Base-by-base conservation (phyloP, 345 rosid genomes). In the Gossypium raimondii region DNA sequence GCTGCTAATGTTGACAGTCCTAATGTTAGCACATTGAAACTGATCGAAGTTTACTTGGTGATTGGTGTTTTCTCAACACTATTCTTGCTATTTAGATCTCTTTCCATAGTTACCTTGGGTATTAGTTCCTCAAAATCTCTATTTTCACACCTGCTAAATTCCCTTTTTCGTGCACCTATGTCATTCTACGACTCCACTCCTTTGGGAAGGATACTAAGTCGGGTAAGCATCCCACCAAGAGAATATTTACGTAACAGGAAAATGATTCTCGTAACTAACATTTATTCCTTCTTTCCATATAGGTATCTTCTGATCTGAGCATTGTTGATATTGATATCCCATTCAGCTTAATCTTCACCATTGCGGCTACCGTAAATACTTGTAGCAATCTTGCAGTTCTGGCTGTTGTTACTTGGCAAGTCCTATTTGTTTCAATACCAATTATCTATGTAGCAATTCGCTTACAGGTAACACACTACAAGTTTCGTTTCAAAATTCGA, bases 311-410 rank as follows among this genome's bases (percentile, higher is more conserved):
- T 67, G 98, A 92, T 86, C 86, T 94, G 77, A 91, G 95, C 76
- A 90, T 92, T 22, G 89, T 94, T 4, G 98, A 94, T 81, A 90
- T 92, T 76, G 98, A 94, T 67, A 81, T 92, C 58, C 90, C 98
- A 9, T 94, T 92, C 34, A 55, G 84, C 76, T 76, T 94, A 38
- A 76, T 89, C 73, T 87, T 87, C 75, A 87, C 93, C 70, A 79
- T 84, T 61, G 93, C 84, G 9, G 84, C 97, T 41, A 86, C 93
- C 14, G 73, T 72, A 13, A 91, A 91, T 87, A 75, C 90, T 24
- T 85, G 82, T 68, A 65, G 82, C 73, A 94, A 84, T 79, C 95
- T 92, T 78, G 89, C 87, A 81, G 98, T 91, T 60, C 83, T 94
- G 34, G 89, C 92, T 69, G 85, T 88, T 74, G 87, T 94, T 60